phyloP scores from a whole-genome alignment of 306 rosid species.

The Benincasa hispida region DNA sequence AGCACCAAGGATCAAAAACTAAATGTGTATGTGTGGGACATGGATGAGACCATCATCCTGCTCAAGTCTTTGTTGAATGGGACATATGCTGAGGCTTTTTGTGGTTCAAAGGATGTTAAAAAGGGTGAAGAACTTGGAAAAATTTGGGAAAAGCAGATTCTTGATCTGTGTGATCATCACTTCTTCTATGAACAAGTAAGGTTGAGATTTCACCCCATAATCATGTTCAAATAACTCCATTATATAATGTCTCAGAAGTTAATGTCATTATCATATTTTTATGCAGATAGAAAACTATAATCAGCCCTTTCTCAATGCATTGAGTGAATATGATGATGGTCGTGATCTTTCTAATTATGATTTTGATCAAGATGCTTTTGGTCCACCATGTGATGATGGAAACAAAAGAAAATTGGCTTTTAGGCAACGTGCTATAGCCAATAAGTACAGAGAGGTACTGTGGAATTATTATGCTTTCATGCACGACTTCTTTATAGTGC shows the following conservation, averaged over 20 bases:
- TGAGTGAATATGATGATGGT: conserved; percentile 61
- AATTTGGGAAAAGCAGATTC: conserved; percentile 79
- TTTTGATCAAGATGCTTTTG: conserved; percentile 60
- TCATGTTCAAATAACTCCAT: not conserved
- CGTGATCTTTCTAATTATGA: conserved; percentile 67
- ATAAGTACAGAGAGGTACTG: conserved; percentile 54
- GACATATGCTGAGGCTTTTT: conserved; percentile 52
- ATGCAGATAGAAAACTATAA: conserved; percentile 77
- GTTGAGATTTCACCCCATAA: conserved; percentile 13
- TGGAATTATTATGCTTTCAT: not conserved
- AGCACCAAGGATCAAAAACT: conserved; percentile 21
- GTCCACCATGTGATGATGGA: conserved; percentile 40
- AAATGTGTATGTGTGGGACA: conserved; percentile 75
- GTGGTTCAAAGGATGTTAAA: conserved; percentile 52
- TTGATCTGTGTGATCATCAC: conserved; percentile 58
- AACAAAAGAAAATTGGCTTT: conserved; percentile 76
- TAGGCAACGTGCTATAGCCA: conserved; percentile 61
- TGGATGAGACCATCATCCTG: conserved; percentile 92
- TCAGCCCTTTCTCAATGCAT: conserved; percentile 51
- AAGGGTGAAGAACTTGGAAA: conserved; percentile 70
- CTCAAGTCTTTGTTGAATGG: conserved; percentile 78
- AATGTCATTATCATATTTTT: not conserved
- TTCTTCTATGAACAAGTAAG: conserved; percentile 80
- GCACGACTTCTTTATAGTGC: not conserved
- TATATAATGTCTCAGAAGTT: not conserved